Evolutionary conservation across 768 basidiomycete species (phyloP).

Genomic region (Imleria badia): DNA sequence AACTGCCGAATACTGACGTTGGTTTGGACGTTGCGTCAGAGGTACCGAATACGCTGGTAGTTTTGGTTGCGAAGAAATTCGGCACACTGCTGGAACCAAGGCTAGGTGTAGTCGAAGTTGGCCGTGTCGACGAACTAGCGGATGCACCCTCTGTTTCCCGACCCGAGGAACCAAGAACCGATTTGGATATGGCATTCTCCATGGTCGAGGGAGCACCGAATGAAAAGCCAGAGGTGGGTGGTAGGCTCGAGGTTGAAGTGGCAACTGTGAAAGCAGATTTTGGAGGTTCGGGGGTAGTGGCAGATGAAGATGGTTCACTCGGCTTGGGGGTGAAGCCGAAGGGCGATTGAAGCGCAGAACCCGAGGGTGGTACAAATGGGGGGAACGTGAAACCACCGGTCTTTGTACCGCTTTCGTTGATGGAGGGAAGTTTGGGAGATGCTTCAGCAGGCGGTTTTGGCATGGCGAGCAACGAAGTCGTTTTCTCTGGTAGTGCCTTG

Average conservation of each 20-base stretch:
- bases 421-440: slow-evolving; percentile 6
- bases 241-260: slow-evolving; percentile 2
- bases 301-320: slow-evolving; percentile 17
- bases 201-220: slow-evolving; percentile 9
- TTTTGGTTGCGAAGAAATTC: slow-evolving; percentile 26
- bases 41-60: slow-evolving; percentile 13
- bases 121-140: slow-evolving; percentile 3
- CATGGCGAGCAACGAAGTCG: slow-evolving; percentile 21
- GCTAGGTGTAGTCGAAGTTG: slow-evolving; percentile 10
- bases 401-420: slow-evolving; percentile 21
- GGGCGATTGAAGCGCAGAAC: slow-evolving; percentile 8
- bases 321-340: slow-evolving; percentile 20
- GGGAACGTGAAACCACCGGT: slow-evolving; percentile 27
- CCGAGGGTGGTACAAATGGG: slow-evolving; percentile 21
- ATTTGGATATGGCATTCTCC: slow-evolving; percentile 9
- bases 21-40: slow-evolving; percentile 25
- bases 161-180: slow-evolving; percentile 2
- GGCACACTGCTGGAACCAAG: slow-evolving; percentile 17
- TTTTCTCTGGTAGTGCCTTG: slow-evolving; percentile 18
- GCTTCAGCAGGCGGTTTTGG: slow-evolving; percentile 33
- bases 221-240: slow-evolving; percentile 20
- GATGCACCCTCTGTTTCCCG: slow-evolving; percentile 14
- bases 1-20: slow-evolving; percentile 24
- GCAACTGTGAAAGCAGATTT: slow-evolving; percentile 33
- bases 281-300: slow-evolving; percentile 17